Evolutionary conservation across 805 yeast species (phyloP).

Genomic region (Cyberlindnera saturnus): DNA sequence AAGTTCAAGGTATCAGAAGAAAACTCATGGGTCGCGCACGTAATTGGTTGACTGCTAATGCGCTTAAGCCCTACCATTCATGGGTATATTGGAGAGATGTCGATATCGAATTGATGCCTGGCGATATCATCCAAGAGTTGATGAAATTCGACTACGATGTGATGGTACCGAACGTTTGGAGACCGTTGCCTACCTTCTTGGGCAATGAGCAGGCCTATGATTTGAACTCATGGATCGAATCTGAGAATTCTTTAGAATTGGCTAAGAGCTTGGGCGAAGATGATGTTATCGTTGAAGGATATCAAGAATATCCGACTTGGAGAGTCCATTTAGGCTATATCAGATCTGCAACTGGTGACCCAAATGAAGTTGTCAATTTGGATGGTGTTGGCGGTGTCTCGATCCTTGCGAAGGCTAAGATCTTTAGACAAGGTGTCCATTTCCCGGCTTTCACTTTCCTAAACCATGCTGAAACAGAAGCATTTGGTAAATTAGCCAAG

Average conservation of each 20-base stretch:
- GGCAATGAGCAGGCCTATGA: constrained; percentile 94
- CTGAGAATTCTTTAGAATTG: constrained; percentile 64
- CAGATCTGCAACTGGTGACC: constrained; percentile 55
- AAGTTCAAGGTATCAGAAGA: constrained; percentile 79
- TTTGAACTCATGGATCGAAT: constrained; percentile 93
- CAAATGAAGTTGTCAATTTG: constrained; percentile 56
- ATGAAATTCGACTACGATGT: constrained; percentile 69
- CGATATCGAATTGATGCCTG: constrained; percentile 79
- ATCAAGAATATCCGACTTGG: constrained; percentile 83
- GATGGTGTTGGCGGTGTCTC: constrained; percentile 91
- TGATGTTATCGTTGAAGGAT: constrained; percentile 85
- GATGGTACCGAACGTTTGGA: constrained; percentile 87
- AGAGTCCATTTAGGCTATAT: constrained; percentile 75
- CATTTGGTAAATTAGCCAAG: constrained; percentile 77
- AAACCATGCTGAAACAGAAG: constrained; percentile 87
- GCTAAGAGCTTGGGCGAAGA: constrained; percentile 66
- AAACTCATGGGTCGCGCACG: constrained; percentile 84
- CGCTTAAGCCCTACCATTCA: constrained; percentile 76
- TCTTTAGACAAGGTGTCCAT: constrained; percentile 73
- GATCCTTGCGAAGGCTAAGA: constrained; percentile 65
- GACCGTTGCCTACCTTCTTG: constrained; percentile 89
- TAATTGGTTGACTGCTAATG: constrained; percentile 72
- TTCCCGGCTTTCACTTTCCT: constrained; percentile 81
- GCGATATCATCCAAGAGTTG: constrained; percentile 64
- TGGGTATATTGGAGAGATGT: constrained; percentile 94